A percentile compares a stretch with the other conserved stretches of the same genome.
These are phyloP conservation scores for Lunasporangiospora selenospora DNA, from an alignment of 192 early-diverging fungal genomes.

Conservation along the genomic window DNA sequence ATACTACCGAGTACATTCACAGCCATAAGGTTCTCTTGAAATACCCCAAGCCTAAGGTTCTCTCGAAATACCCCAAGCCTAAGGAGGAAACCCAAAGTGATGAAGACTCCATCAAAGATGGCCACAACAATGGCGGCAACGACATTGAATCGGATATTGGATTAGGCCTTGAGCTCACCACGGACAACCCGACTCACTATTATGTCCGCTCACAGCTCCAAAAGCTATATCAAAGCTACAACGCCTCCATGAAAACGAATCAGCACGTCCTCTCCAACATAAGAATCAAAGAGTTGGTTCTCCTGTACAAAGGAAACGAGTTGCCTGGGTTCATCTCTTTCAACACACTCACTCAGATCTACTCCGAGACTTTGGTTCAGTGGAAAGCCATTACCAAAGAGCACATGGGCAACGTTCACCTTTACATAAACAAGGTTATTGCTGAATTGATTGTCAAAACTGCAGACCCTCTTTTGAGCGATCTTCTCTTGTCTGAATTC, in stretches of 20 bases:
- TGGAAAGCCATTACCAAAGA: conserved; percentile 32
- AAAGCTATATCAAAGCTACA: conserved; percentile 15
- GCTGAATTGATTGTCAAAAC: conserved; percentile 14
- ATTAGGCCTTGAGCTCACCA: too few species aligned
- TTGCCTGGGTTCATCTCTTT: conserved; percentile 36
- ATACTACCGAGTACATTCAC: conserved; percentile 21
- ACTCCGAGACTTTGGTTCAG: conserved; percentile 16
- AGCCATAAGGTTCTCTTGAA: conserved; percentile 6
- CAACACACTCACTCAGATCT: conserved; percentile 34
- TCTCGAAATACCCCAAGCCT: too few species aligned
- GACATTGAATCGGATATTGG: too few species aligned
- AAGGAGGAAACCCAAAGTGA: too few species aligned
- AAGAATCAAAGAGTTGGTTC: conserved; percentile 26
- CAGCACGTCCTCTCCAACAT: conserved; percentile 19
- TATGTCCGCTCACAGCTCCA: conserved; percentile 26
- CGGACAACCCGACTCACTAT: too few species aligned
- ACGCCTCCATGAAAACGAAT: conserved; percentile 21
- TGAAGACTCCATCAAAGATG: neutral
- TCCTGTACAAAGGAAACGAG: conserved; percentile 32
- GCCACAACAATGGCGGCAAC: neutral
- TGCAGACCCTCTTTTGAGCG: conserved; percentile 20
- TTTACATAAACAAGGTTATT: conserved; percentile 20
- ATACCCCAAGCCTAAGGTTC: too few species aligned
- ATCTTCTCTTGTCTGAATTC: conserved; percentile 24
- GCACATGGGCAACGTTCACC: conserved; percentile 22